These are phyloP conservation scores for Samsoniella hepiali DNA, from an alignment of 2,329 filamentous ascomycete species.

Conservation along the genomic window DNA sequence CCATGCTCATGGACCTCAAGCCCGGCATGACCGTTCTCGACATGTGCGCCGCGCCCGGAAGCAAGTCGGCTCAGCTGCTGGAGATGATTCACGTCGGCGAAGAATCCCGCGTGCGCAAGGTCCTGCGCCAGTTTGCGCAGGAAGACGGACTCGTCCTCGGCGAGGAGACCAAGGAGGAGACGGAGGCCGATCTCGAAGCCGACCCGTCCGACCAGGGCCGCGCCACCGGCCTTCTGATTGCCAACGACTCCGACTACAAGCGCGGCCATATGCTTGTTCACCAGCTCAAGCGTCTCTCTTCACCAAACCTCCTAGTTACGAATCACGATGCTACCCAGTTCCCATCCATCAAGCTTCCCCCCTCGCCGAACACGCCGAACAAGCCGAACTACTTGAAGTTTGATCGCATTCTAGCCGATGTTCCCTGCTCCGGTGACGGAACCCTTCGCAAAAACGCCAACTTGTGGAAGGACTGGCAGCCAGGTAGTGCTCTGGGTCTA, in stretches of 20 bases:
- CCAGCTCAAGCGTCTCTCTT: slow-evolving; percentile 94
- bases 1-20: slow-evolving; percentile 83
- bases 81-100: slow-evolving; percentile 93
- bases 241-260: slow-evolving; percentile 96
- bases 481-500: slow-evolving; percentile 80
- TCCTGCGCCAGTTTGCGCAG: slow-evolving; percentile 60
- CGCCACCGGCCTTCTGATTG: slow-evolving; percentile 86
- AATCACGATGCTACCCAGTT: slow-evolving; percentile 98
- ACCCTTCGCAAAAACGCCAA: slow-evolving; percentile 90
- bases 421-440: slow-evolving; percentile 94
- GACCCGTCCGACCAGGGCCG: slow-evolving; percentile 74
- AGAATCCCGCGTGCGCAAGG: slow-evolving; percentile 76
- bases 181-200: slow-evolving; percentile 51
- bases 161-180: slow-evolving; percentile 45
- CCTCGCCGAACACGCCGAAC: slow-evolving; percentile 50
- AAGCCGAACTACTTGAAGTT: slow-evolving; percentile 83
- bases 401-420: slow-evolving; percentile 92
- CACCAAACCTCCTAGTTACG: slow-evolving; percentile 92
- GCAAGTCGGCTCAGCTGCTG: slow-evolving; percentile 92
- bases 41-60: slow-evolving; percentile 93
- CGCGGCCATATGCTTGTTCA: slow-evolving; percentile 96
- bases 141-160: slow-evolving; percentile 56
- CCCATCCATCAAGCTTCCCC: slow-evolving; percentile 82
- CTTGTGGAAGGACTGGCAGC: slow-evolving; percentile 93
- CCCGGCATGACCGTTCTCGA: slow-evolving; percentile 93